phyloP scores from a whole-genome alignment of 1,284 basidiomycete species.

The Ustilago crameri region DNA sequence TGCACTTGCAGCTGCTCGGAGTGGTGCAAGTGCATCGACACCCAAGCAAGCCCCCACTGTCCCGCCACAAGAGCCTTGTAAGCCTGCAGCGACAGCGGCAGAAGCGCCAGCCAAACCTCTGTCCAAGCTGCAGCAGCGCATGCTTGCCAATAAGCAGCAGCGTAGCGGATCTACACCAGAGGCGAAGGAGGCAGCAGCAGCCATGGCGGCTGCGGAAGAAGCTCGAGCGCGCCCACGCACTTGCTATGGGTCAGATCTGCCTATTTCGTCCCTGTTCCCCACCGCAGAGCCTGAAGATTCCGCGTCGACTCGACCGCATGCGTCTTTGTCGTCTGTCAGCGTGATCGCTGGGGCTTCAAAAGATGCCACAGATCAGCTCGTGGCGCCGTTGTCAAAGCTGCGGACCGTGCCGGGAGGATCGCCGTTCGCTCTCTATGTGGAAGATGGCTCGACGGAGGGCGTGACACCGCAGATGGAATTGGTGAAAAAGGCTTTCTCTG shows the following conservation, averaged over 20 bases:
- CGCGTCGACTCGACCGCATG: not conserved
- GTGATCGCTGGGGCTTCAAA: constrained; percentile 25
- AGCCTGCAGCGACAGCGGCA: constrained; percentile 70
- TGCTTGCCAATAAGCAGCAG: constrained; percentile 62
- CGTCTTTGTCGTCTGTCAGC: constrained; percentile 15
- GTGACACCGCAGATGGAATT: constrained; percentile 24
- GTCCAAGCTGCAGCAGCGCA: constrained; percentile 72
- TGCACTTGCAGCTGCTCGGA: constrained; percentile 53
- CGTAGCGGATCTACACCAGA: constrained; percentile 32
- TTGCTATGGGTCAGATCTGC: constrained; percentile 39
- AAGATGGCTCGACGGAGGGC: constrained; percentile 8
- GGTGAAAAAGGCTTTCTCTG: constrained; percentile 73
- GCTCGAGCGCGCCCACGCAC: constrained; percentile 32
- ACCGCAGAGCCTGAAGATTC: not conserved
- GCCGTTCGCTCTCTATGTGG: constrained; percentile 41
- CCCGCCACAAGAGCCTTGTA: constrained; percentile 16
- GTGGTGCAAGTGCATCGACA: constrained; percentile 8
- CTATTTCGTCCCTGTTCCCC: constrained; percentile 56
- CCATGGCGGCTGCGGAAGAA: constrained; percentile 37
- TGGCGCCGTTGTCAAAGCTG: constrained; percentile 17
- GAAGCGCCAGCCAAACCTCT: constrained; percentile 70
- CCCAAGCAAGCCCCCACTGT: constrained; percentile 16
- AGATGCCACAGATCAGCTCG: constrained; percentile 21
- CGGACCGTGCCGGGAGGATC: constrained; percentile 40
- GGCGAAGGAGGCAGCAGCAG: constrained; percentile 30